Percentiles rank a stretch among this genome's conserved stretches.
These are phyloP conservation scores for Aspergillus sp. DNA, from an alignment of 2,329 filamentous ascomycete species.

Conservation along the genomic window DNA sequence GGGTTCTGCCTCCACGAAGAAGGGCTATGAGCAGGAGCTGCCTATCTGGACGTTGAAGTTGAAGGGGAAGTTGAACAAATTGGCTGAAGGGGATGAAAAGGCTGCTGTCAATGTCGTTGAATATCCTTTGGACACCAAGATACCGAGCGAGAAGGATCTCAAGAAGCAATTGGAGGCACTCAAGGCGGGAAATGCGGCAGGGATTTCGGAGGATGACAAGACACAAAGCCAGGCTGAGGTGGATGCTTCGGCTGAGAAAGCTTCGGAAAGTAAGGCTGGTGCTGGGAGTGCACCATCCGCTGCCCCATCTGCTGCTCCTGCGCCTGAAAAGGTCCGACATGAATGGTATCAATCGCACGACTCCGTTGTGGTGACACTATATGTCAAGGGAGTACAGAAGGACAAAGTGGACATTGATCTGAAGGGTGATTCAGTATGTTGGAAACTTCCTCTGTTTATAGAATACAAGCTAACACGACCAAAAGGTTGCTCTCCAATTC, in stretches of 20 bases:
- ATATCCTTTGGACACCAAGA: slow-evolving; percentile 44
- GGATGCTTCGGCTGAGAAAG: not conserved
- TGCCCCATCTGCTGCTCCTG: slow-evolving; percentile 5
- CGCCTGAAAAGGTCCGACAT: slow-evolving; percentile 58
- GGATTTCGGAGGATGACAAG: not conserved
- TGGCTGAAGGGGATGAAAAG: slow-evolving; percentile 48
- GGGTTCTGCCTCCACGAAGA: slow-evolving; percentile 13
- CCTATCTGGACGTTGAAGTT: slow-evolving; percentile 58
- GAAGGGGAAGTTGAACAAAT: slow-evolving; percentile 45
- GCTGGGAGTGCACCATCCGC: not conserved
- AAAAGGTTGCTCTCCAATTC: slow-evolving; percentile 54
- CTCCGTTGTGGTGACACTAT: slow-evolving; percentile 59
- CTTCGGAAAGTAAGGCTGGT: not conserved
- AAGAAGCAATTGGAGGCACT: slow-evolving; percentile 28
- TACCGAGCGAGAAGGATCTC: slow-evolving; percentile 38
- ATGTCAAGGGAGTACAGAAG: slow-evolving; percentile 60
- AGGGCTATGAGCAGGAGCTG: slow-evolving; percentile 31
- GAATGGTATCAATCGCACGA: slow-evolving; percentile 65
- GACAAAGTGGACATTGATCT: slow-evolving; percentile 53
- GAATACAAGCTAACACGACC: not conserved
- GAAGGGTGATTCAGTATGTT: slow-evolving; percentile 41
- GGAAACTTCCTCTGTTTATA: not conserved
- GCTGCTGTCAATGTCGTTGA: slow-evolving; percentile 46
- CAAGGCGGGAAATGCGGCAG: slow-evolving; percentile 19
- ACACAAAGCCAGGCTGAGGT: slow-evolving; percentile 1